Evolutionary conservation across 768 basidiomycete species (phyloP).

Genomic region (Phaffia tasmanica): DNA sequence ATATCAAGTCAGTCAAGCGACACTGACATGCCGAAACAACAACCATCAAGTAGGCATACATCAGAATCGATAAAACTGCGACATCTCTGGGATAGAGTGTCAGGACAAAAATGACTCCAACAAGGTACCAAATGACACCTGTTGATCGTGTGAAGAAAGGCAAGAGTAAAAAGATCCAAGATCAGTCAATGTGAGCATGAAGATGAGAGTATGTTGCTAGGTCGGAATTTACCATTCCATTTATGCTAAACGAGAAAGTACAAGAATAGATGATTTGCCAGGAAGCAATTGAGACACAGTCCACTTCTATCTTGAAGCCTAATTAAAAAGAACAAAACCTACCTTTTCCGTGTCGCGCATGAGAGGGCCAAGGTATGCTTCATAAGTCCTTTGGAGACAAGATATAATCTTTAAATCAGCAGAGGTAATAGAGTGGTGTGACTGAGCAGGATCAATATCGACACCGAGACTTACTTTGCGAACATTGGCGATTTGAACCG

Average conservation of each 20-base stretch:
- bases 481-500: conserved; percentile 57
- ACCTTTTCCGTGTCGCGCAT: conserved; percentile 86
- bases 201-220: not conserved
- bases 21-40: not conserved
- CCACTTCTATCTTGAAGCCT: not conserved
- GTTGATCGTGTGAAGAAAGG: not conserved
- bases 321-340: conserved; percentile 26
- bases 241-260: conserved; percentile 42
- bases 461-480: conserved; percentile 36
- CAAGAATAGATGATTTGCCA: not conserved
- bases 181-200: not conserved
- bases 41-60: conserved; percentile 47
- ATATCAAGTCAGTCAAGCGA: conserved; percentile 1
- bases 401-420: not conserved
- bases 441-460: not conserved
- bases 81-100: conserved; percentile 69
- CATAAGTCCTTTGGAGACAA: conserved; percentile 46
- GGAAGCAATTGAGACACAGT: not conserved
- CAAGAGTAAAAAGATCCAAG: not conserved
- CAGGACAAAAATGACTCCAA: conserved; percentile 71
- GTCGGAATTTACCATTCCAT: conserved; percentile 47
- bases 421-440: not conserved
- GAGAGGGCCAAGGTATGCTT: conserved; percentile 60
- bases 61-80: conserved; percentile 77
- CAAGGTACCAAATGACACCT: conserved; percentile 76